Conservation (phyloP, 768 basidiomycete species). For the Inosperma sp. region DNA sequence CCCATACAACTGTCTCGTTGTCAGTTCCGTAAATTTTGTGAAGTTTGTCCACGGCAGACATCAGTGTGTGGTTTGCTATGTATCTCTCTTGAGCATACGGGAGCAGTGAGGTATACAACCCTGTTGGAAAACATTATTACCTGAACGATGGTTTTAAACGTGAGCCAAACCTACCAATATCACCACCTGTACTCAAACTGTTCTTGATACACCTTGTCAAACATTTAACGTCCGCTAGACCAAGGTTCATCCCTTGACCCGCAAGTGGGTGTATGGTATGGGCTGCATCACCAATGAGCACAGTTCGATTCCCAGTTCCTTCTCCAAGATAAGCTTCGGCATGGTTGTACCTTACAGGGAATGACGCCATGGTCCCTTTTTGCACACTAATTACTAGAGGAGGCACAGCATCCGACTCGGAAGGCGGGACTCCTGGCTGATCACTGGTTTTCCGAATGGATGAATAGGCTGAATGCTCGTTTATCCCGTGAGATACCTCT, state of each 20-base stretch:
- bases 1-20: conserved; percentile 72
- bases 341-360: conserved; percentile 85
- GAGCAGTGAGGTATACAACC: conserved; percentile 67
- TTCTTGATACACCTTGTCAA: conserved; percentile 61
- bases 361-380: conserved; percentile 72
- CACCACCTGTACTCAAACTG: conserved; percentile 61
- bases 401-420: conserved; percentile 61
- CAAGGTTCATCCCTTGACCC: conserved; percentile 93
- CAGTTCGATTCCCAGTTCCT: conserved; percentile 62
- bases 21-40: conserved; percentile 80
- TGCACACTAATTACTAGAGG: conserved; percentile 73
- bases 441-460: conserved; percentile 30
- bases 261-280: conserved; percentile 94
- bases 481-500: conserved; percentile 65
- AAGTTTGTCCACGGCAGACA: conserved; percentile 84
- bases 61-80: conserved; percentile 77
- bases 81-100: conserved; percentile 82
- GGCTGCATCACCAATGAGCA: conserved; percentile 92
- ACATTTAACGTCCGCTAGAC: conserved; percentile 79
- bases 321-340: conserved; percentile 83
- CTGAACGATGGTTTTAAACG: neutral
- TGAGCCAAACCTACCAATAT: conserved; percentile 61
- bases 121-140: conserved; percentile 31
- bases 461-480: conserved; percentile 58
- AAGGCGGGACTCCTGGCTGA: conserved; percentile 52